Base-by-base conservation (phyloP, 805 yeast species). In the Ogataea kodamae region DNA sequence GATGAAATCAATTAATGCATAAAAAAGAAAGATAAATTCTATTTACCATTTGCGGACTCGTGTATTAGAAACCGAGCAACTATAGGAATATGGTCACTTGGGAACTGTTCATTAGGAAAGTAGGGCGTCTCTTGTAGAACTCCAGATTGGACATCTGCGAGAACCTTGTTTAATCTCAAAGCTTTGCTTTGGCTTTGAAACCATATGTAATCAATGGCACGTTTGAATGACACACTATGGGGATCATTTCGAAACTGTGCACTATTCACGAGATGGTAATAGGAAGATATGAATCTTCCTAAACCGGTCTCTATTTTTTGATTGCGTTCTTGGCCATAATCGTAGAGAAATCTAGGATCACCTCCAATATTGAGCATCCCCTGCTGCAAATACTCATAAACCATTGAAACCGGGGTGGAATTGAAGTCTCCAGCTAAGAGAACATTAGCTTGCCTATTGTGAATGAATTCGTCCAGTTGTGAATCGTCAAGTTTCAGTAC, bases 171-270 rank as follows among this genome's bases (percentile, higher is more conserved):
- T 13, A 71, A 55, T 27, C 55, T 49, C 15, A 76, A 51, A 27
- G 63, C 66, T 12, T 45, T 42, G 30, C 42, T 41, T 8, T 54
- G 43, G 10, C 57, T 53, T 35, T 69, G 68, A 45, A 60, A 72
- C 77, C 79, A 76, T 5, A 76, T 70, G 45, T 76, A 77, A 49
- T 77, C 83, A 28, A 76, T 73, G 2, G 74, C 66, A 7, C 72
- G 73, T 28, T 68, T 68, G 35, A 72, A 57, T 35, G 70, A 65
- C 5, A 64, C 65, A 0, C 81, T 70, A 43, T 65, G 74, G 22
- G 75, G 71, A 1, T 76, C 70, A 24, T 50, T 46, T 3, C 36
- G 42, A 36, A 59, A 57, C 14, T 30, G 13, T 1, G 46, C 38
- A 2, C 39, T 22, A 10, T 49, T 48, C 25, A 44, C 57, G 16